Percentiles rank a stretch among this genome's conserved stretches.
Conservation (phyloP, 495 filamentous ascomycete species). For the Tuber aestivum region DNA sequence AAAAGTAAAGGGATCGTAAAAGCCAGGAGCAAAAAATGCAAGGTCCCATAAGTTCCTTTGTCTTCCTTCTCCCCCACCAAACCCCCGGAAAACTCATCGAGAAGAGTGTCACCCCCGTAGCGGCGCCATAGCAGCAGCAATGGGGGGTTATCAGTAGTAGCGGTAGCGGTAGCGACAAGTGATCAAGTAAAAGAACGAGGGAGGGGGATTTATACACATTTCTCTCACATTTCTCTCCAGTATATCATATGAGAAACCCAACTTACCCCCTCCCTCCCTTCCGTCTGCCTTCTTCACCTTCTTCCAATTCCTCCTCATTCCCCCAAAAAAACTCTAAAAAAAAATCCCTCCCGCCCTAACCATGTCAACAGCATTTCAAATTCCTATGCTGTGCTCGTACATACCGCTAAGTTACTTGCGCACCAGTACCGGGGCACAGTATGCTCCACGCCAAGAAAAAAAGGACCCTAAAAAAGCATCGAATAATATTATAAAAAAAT, state of each 20-base stretch:
- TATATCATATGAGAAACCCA: background rate
- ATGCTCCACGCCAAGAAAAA: background rate
- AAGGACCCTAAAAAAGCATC: background rate
- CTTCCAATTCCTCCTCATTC: background rate
- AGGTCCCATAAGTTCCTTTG: background rate
- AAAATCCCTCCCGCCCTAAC: background rate
- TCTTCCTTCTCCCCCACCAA: background rate
- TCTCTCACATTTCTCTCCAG: conserved; percentile 1
- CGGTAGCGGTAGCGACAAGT: background rate
- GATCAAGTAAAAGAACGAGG: conserved; percentile 2
- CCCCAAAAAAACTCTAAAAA: background rate
- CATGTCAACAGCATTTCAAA: background rate
- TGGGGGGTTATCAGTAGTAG: background rate
- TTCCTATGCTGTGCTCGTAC: background rate
- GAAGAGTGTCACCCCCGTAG: background rate
- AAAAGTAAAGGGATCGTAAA: background rate
- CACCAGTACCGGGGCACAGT: background rate
- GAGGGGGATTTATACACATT: conserved; percentile 6
- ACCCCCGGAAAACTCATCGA: background rate
- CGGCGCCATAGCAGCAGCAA: background rate
- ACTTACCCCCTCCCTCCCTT: conserved; percentile 2
- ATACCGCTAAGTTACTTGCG: background rate
- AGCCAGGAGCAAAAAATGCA: background rate
- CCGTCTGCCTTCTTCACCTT: background rate
- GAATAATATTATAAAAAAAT: background rate